Percentiles rank a stretch among this genome's conserved stretches.
Evolutionary conservation across 768 basidiomycete species (phyloP).

Genomic region (Boletus edulis): DNA sequence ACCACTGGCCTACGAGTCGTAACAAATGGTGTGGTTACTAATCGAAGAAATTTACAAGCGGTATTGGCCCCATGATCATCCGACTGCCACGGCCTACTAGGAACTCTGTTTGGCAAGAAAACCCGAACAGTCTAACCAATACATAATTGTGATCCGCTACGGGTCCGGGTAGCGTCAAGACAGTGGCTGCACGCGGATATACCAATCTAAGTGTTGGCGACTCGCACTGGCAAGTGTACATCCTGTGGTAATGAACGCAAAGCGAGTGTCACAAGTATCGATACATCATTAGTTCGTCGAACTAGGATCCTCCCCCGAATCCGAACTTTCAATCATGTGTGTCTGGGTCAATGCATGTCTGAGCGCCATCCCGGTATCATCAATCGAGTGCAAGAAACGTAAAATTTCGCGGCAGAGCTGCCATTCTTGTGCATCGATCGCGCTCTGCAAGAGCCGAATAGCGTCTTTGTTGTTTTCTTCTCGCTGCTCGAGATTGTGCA

Average conservation of each 20-base stretch:
- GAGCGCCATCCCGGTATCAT: constrained; percentile 76
- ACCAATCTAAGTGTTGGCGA: too few species aligned
- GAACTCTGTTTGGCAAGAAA: too few species aligned
- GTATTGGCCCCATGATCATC: too few species aligned
- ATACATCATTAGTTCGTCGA: not conserved
- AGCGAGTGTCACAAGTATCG: not conserved
- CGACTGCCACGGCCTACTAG: too few species aligned
- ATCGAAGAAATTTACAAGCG: too few species aligned
- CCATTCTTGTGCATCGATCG: constrained; percentile 79
- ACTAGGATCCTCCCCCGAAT: not conserved
- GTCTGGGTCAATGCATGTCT: constrained; percentile 57
- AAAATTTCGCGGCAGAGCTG: constrained; percentile 89
- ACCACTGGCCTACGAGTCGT: not conserved
- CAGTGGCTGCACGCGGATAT: too few species aligned
- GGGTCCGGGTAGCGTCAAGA: too few species aligned
- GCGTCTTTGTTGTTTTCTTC: constrained; percentile 78
- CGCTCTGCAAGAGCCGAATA: constrained; percentile 72
- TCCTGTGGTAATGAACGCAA: not conserved
- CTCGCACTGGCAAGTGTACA: not conserved
- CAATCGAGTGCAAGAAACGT: constrained; percentile 89
- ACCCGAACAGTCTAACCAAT: too few species aligned
- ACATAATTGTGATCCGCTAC: too few species aligned
- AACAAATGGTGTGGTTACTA: not conserved
- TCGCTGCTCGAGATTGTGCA: constrained; percentile 90
- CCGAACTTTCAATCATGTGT: constrained; percentile 29